These are phyloP conservation scores for Camelina laxa DNA, from an alignment of 345 rosid genomes.

Conservation along the genomic window DNA sequence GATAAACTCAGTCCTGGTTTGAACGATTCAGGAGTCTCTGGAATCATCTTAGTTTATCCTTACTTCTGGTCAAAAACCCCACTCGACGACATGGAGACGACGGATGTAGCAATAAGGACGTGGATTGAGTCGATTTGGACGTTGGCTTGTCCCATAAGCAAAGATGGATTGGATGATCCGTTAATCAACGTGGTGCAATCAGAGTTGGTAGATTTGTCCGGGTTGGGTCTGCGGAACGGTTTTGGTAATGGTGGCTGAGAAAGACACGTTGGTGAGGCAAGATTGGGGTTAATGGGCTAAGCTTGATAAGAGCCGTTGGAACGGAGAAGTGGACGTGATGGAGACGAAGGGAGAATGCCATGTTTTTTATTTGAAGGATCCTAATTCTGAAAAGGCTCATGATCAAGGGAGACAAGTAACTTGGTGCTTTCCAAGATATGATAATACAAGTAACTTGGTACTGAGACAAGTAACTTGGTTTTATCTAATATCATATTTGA, in stretches of 20 bases:
- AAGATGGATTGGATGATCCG: slow-evolving; percentile 55
- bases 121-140: slow-evolving; percentile 42
- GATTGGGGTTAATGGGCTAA: slow-evolving; percentile 48
- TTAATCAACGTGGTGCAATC: slow-evolving; percentile 47
- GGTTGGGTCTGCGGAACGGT: slow-evolving; percentile 45
- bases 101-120: slow-evolving; percentile 45
- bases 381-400: slow-evolving; percentile 38
- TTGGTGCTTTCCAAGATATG: neutral
- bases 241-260: slow-evolving; percentile 53
- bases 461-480: no score
- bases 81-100: slow-evolving; percentile 34
- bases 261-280: slow-evolving; percentile 44
- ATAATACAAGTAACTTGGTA: no score
- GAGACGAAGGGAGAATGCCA: slow-evolving; percentile 53
- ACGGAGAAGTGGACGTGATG: slow-evolving; percentile 44
- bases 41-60: slow-evolving; percentile 53
- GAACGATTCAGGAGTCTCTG: slow-evolving; percentile 19
- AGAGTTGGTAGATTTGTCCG: slow-evolving; percentile 44
- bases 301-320: slow-evolving; percentile 51
- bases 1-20: no score
- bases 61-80: slow-evolving; percentile 49
- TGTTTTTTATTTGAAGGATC: slow-evolving; percentile 50
- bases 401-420: slow-evolving; percentile 20
- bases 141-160: slow-evolving; percentile 45
- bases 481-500: no score